Conservation (phyloP, 306 rosid species). For the Cotoneaster glaucophyllus region DNA sequence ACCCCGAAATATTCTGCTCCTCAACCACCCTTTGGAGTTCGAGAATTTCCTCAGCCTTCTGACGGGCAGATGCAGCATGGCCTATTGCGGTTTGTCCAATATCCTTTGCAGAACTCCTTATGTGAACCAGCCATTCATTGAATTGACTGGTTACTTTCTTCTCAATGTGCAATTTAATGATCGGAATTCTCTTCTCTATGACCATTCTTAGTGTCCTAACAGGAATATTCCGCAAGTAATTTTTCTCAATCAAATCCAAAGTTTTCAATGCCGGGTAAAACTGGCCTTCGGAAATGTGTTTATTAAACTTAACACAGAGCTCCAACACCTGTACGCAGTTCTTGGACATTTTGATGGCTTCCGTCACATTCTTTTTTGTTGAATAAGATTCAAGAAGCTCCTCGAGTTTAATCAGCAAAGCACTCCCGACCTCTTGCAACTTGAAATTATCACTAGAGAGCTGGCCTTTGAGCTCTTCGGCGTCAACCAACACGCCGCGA, state of each 20-base stretch:
- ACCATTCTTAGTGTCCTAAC: constrained; percentile 58
- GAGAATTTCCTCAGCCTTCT: constrained; percentile 70
- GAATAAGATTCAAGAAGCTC: constrained; percentile 86
- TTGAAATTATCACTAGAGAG: constrained; percentile 80
- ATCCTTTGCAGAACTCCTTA: constrained; percentile 69
- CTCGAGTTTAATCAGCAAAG: constrained; percentile 69
- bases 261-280: constrained; percentile 78
- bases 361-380: constrained; percentile 67
- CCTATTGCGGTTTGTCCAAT: constrained; percentile 82
- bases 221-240: constrained; percentile 49
- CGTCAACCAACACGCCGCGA: constrained; percentile 86
- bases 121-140: constrained; percentile 87
- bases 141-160: constrained; percentile 71
- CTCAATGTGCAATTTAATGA: constrained; percentile 67
- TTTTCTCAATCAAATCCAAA: constrained; percentile 75
- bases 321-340: constrained; percentile 69
- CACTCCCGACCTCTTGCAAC: constrained; percentile 84
- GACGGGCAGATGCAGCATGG: constrained; percentile 59
- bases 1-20: constrained; percentile 39
- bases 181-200: constrained; percentile 64
- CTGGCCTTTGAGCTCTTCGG: constrained; percentile 91
- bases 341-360: constrained; percentile 75
- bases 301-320: constrained; percentile 82
- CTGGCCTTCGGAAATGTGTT: constrained; percentile 58
- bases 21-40: constrained; percentile 67